Percentiles rank a stretch among this genome's conserved stretches.
Conservation (phyloP, 345 rosid genomes). For the Eucalyptus fibrosa region DNA sequence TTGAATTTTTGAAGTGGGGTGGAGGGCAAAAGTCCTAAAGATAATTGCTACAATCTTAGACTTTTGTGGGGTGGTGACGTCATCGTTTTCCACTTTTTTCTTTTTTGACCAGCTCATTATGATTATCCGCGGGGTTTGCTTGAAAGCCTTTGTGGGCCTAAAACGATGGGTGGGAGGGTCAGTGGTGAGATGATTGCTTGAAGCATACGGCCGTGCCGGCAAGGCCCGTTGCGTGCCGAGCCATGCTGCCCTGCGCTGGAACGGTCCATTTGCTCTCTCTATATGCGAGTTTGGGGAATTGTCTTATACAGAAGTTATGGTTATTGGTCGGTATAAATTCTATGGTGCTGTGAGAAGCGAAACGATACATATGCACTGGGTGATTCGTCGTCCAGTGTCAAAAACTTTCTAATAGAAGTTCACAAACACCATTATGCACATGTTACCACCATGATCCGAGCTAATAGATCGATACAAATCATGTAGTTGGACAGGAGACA, state of each 20-base stretch:
- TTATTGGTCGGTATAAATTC: background rate
- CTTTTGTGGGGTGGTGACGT: background rate
- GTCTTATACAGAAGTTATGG: background rate
- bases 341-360: background rate
- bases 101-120: background rate
- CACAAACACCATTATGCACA: background rate
- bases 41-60: background rate
- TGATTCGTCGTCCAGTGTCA: background rate
- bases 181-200: background rate
- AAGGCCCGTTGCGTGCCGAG: background rate
- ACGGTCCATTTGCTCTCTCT: background rate
- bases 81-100: background rate
- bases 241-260: background rate
- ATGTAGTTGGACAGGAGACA: background rate
- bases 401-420: background rate
- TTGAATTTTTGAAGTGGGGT: background rate
- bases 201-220: background rate
- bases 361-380: background rate
- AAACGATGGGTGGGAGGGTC: background rate
- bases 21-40: background rate
- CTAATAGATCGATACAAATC: background rate
- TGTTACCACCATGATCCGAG: background rate
- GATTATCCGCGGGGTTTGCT: background rate
- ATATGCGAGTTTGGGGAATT: background rate
- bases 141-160: background rate